These are phyloP conservation scores for Thamnidium elegans DNA, from an alignment of 192 early-diverging fungal species.

Conservation along the genomic window DNA sequence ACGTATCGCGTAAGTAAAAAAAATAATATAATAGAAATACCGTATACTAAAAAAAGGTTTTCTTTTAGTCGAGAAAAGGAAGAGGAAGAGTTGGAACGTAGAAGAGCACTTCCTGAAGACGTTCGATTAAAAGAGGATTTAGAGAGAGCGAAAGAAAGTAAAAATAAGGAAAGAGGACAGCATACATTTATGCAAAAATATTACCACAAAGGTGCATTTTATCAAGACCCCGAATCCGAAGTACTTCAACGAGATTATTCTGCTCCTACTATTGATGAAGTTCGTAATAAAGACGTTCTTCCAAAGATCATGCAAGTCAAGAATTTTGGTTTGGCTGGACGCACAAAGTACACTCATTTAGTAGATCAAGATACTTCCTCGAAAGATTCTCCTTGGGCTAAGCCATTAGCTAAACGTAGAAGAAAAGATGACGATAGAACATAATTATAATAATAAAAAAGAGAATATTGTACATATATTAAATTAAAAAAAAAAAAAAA, in stretches of 20 bases:
- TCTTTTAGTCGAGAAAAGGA: conserved; percentile 61
- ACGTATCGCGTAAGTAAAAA: conserved; percentile 51
- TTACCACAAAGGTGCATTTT: conserved; percentile 90
- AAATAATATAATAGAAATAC: neutral
- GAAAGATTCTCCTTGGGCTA: conserved; percentile 26
- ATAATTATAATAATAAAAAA: neutral
- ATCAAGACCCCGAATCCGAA: conserved; percentile 52
- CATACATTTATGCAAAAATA: conserved; percentile 74
- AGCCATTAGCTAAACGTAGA: conserved; percentile 20
- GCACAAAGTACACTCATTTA: conserved; percentile 89
- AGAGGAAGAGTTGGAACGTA: conserved; percentile 73
- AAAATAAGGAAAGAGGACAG: conserved; percentile 59
- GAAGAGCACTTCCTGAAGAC: conserved; percentile 81
- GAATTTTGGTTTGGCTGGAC: conserved; percentile 82
- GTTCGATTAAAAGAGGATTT: conserved; percentile 73
- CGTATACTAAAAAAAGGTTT: neutral
- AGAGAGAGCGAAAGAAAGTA: conserved; percentile 54
- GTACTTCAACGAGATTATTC: conserved; percentile 65
- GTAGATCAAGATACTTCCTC: conserved; percentile 76
- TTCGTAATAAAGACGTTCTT: conserved; percentile 57
- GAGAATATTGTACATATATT: neutral
- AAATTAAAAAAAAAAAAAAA: too few species aligned
- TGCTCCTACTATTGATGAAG: conserved; percentile 72
- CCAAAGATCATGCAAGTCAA: conserved; percentile 90
- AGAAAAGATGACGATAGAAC: neutral